phyloP scores from a whole-genome alignment of 2,329 filamentous ascomycete species.

The Cercospora canescens region DNA sequence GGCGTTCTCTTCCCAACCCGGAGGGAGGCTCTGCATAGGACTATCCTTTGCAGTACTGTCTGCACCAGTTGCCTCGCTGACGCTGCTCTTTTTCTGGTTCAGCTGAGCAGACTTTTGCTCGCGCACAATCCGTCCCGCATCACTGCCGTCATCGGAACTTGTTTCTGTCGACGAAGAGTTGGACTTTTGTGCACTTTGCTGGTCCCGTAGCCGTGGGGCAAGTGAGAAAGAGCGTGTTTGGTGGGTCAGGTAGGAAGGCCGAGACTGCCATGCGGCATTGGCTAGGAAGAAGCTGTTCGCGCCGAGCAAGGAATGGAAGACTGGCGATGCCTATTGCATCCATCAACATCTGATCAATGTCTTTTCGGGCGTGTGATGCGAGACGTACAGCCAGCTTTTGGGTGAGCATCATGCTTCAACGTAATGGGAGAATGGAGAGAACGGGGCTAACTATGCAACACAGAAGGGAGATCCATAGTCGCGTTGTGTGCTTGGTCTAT shows the following conservation, averaged over 20 bases:
- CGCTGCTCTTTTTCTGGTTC: conserved; percentile 14
- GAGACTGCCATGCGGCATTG: conserved; percentile 36
- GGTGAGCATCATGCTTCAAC: conserved; percentile 26
- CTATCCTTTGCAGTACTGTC: conserved; percentile 24
- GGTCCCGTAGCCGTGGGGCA: conserved; percentile 21
- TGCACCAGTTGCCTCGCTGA: conserved; percentile 13
- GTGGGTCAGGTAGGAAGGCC: conserved; percentile 27
- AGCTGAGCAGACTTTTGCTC: conserved; percentile 12
- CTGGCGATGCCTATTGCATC: conserved; percentile 27
- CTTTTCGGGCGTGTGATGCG: neutral
- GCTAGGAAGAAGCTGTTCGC: conserved; percentile 36
- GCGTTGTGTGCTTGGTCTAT: neutral
- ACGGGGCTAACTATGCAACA: conserved; percentile 7
- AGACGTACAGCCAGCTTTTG: conserved; percentile 32
- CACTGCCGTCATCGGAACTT: neutral
- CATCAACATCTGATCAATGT: conserved; percentile 14
- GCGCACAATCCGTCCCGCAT: neutral
- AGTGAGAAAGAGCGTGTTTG: conserved; percentile 26
- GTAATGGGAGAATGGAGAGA: neutral
- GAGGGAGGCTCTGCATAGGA: conserved; percentile 41
- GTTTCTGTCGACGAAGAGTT: conserved; percentile 12
- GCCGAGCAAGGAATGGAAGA: conserved; percentile 35
- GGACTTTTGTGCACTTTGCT: conserved; percentile 7
- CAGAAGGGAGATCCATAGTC: conserved; percentile 4
- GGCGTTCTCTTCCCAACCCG: conserved; percentile 74